Percentiles rank a stretch among this genome's conserved stretches.
Evolutionary conservation across 1,284 basidiomycete species (phyloP).

Genomic region (Cutaneotrichosporon sp.): DNA sequence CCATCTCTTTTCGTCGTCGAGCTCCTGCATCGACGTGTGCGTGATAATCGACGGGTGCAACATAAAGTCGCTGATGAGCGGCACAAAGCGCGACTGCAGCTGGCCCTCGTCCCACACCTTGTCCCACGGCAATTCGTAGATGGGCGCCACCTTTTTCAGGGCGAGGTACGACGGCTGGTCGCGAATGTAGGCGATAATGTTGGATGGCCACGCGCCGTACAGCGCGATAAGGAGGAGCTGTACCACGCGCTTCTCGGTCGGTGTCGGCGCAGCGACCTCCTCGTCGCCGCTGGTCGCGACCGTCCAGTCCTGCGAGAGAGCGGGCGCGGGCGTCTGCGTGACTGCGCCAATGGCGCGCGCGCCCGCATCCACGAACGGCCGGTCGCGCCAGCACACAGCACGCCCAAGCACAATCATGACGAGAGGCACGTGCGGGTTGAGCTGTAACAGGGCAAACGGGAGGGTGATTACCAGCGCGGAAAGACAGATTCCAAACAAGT

Average conservation of each 20-base stretch:
- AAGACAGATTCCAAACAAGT: slow-evolving; percentile 35
- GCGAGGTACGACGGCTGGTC: slow-evolving; percentile 36
- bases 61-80: slow-evolving; percentile 37
- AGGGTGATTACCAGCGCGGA: slow-evolving; percentile 29
- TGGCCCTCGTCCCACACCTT: slow-evolving; percentile 33
- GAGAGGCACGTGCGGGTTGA: slow-evolving; percentile 33
- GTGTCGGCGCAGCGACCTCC: neutral
- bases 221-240: slow-evolving; percentile 31
- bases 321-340: slow-evolving; percentile 30
- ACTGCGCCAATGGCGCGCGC: slow-evolving; percentile 15
- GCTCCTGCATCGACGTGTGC: slow-evolving; percentile 37
- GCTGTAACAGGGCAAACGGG: slow-evolving; percentile 30
- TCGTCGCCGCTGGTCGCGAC: slow-evolving; percentile 16
- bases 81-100: slow-evolving; percentile 29
- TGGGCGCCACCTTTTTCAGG: slow-evolving; percentile 25
- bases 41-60: slow-evolving; percentile 39
- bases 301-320: slow-evolving; percentile 20
- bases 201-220: slow-evolving; percentile 44
- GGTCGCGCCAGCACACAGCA: slow-evolving; percentile 39
- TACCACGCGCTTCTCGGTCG: slow-evolving; percentile 24
- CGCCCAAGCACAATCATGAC: slow-evolving; percentile 39
- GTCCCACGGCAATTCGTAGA: slow-evolving; percentile 38
- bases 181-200: slow-evolving; percentile 41
- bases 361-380: slow-evolving; percentile 34
- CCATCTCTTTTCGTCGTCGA: slow-evolving; percentile 40